phyloP scores from a whole-genome alignment of 208 protist genomes.

The Balamuthia mandrillaris region DNA sequence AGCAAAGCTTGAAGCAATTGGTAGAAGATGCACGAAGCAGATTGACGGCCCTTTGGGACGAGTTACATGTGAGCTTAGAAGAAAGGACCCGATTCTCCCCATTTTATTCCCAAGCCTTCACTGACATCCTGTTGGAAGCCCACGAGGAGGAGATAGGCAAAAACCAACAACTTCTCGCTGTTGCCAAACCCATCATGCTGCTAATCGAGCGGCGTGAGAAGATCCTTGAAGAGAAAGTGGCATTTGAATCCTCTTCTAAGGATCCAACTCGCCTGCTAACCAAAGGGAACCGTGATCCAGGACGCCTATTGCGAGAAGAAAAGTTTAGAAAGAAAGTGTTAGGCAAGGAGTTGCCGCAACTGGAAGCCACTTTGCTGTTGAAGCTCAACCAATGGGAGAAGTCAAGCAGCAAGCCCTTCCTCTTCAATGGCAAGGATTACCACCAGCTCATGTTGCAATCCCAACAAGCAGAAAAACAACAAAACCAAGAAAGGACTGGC shows the following conservation, averaged over 20 bases:
- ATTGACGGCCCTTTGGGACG: neutral
- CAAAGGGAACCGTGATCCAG: neutral
- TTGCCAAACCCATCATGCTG: neutral
- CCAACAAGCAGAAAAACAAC: too few relatives aligned
- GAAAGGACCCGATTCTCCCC: neutral
- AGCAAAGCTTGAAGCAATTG: neutral
- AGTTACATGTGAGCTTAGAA: neutral
- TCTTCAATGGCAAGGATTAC: too few relatives aligned
- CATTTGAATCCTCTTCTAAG: neutral
- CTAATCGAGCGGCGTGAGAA: neutral
- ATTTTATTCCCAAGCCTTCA: neutral
- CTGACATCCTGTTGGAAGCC: neutral
- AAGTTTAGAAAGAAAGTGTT: conserved; percentile 15
- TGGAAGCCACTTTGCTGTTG: neutral
- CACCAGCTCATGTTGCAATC: too few relatives aligned
- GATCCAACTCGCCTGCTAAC: conserved; percentile 7
- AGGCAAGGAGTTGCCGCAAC: neutral
- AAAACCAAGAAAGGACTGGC: too few relatives aligned
- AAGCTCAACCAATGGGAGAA: too few relatives aligned
- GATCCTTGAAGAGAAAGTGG: neutral
- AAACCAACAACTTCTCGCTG: neutral
- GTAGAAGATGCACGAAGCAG: neutral
- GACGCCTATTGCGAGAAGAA: neutral
- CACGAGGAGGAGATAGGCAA: conserved; percentile 21
- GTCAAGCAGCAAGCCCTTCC: too few relatives aligned